phyloP scores from a whole-genome alignment of 176 grass and related monocot genomes.

The Oryza rufipogon region DNA sequence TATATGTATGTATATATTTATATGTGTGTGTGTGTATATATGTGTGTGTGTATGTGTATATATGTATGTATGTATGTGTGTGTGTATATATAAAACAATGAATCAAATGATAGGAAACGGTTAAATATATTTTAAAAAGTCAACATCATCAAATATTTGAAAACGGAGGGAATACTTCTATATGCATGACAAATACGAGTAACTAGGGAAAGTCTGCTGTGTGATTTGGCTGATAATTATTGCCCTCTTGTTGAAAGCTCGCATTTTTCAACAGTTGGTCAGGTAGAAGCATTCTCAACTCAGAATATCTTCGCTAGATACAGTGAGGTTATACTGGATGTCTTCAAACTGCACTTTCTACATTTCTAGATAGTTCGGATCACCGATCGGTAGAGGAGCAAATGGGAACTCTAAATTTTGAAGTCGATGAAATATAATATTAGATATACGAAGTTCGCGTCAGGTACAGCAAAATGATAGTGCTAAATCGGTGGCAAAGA shows the following conservation, averaged over 20 bases:
- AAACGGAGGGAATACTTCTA: not conserved
- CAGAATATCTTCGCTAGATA: slow-evolving; percentile 1
- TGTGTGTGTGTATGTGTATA: accelerated
- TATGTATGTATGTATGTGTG: too few species aligned
- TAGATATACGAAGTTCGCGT: slow-evolving; percentile 24
- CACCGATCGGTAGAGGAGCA: slow-evolving; percentile 9
- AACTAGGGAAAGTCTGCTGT: not conserved
- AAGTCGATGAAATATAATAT: not conserved
- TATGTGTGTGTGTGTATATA: too few species aligned
- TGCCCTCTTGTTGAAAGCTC: not conserved
- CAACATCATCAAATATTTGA: too few species aligned
- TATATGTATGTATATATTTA: too few species aligned
- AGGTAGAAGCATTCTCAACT: not conserved
- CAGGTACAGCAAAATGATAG: slow-evolving; percentile 45
- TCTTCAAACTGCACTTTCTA: not conserved
- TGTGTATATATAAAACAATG: too few species aligned
- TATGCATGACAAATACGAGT: not conserved
- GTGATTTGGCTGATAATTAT: not conserved
- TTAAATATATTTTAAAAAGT: too few species aligned
- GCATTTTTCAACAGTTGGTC: not conserved
- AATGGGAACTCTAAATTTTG: slow-evolving; percentile 20
- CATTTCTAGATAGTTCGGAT: slow-evolving; percentile 18
- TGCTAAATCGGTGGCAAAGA: slow-evolving; percentile 19
- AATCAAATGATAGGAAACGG: too few species aligned
- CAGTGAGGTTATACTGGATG: not conserved